These are phyloP conservation scores for Hypoxylon lenormandii DNA, from an alignment of 495 filamentous ascomycete genomes.

Conservation along the genomic window DNA sequence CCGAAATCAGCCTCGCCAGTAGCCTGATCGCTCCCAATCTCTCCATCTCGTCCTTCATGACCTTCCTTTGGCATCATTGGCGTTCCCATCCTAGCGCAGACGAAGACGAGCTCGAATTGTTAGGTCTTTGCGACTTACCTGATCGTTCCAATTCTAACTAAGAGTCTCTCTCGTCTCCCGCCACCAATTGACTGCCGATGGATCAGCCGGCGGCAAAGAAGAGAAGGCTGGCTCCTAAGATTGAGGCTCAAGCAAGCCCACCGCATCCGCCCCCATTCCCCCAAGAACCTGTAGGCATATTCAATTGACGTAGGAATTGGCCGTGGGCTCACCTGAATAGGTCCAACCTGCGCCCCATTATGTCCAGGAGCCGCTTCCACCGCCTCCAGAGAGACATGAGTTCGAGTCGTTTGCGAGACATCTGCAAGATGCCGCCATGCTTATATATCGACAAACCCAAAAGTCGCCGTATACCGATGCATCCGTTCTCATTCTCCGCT, in stretches of 20 bases:
- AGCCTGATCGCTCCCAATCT: slow-evolving; percentile 50
- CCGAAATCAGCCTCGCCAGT: slow-evolving; percentile 50
- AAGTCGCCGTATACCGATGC: slow-evolving; percentile 63
- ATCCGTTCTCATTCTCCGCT: slow-evolving; percentile 66
- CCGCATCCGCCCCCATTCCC: slow-evolving; percentile 44
- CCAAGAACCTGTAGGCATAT: slow-evolving; percentile 48
- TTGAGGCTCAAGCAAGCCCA: slow-evolving; percentile 52
- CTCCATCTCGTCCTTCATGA: slow-evolving; percentile 25
- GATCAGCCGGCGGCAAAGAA: slow-evolving; percentile 54
- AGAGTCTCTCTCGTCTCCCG: slow-evolving; percentile 17
- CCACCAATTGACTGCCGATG: slow-evolving; percentile 47
- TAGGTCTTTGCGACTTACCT: slow-evolving; percentile 15
- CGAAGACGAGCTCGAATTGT: slow-evolving; percentile 26
- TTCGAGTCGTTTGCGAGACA: slow-evolving; percentile 70
- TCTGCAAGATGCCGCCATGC: slow-evolving; percentile 69
- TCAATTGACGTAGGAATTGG: slow-evolving; percentile 39
- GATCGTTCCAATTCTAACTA: slow-evolving; percentile 29
- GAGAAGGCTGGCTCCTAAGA: slow-evolving; percentile 55
- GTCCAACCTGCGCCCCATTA: slow-evolving; percentile 40
- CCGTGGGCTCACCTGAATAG: slow-evolving; percentile 36
- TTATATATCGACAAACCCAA: slow-evolving; percentile 66
- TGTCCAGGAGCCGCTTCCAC: slow-evolving; percentile 44
- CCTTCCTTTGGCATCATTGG: slow-evolving; percentile 32
- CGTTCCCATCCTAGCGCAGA: slow-evolving; percentile 34
- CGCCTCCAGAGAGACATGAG: slow-evolving; percentile 61